Percentiles rank a stretch among this genome's conserved stretches.
phyloP scores from a whole-genome alignment of 202 grass and related monocot genomes.

The Brachypodium distachyon region DNA sequence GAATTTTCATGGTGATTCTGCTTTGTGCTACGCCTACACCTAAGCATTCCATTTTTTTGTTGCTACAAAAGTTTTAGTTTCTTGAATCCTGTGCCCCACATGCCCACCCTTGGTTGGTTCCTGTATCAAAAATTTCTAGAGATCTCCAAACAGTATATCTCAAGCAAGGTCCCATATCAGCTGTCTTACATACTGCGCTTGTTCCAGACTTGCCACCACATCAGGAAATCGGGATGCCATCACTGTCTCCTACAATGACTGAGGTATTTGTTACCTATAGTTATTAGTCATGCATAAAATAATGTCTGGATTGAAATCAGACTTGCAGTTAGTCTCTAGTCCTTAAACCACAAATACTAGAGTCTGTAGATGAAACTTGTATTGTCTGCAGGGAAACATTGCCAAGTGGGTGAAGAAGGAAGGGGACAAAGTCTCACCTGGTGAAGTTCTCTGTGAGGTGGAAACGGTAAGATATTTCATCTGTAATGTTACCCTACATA shows the following conservation, averaged over 20 bases:
- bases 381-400: constrained; percentile 76
- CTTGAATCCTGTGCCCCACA: not conserved
- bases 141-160: not conserved
- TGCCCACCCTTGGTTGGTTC: not conserved
- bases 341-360: not conserved
- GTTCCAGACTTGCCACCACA: constrained; percentile 74
- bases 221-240: constrained; percentile 87
- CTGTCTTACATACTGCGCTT: constrained; percentile 12
- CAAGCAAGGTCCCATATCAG: not conserved
- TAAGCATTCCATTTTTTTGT: not conserved
- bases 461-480: constrained; percentile 70
- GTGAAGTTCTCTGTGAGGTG: constrained; percentile 92
- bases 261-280: constrained; percentile 49
- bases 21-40: not conserved
- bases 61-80: not conserved
- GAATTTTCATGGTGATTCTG: not conserved
- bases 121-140: not conserved
- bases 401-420: constrained; percentile 94
- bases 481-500: not conserved
- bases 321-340: not conserved
- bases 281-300: not conserved
- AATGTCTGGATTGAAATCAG: not conserved
- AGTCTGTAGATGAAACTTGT: not conserved
- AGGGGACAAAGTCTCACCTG: constrained; percentile 86
- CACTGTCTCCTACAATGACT: constrained; percentile 95